Conservation (phyloP, 2,329 filamentous ascomycete species). For the Fusarium sp. region DNA sequence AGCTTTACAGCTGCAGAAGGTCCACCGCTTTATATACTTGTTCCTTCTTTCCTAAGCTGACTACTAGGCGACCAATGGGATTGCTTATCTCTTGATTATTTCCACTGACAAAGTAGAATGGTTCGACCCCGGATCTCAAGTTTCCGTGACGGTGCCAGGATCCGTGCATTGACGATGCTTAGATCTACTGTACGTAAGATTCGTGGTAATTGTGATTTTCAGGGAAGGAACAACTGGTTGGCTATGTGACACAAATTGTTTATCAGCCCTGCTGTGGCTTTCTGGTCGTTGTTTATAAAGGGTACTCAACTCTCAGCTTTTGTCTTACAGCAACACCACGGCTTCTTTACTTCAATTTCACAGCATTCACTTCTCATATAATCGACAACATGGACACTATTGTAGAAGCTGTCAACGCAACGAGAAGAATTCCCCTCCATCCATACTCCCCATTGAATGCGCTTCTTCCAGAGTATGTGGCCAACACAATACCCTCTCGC, state of each 20-base stretch:
- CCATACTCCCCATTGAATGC: conserved; percentile 78
- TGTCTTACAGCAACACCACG: not conserved
- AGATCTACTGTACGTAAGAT: not conserved
- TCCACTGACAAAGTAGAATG: conserved; percentile 6
- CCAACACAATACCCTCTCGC: conserved; percentile 71
- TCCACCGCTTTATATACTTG: conserved; percentile 4
- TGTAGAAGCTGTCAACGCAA: conserved; percentile 6
- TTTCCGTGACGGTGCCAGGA: conserved; percentile 31
- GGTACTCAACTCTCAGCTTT: not conserved
- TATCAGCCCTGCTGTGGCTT: not conserved
- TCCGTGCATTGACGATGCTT: not conserved
- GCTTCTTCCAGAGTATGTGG: conserved; percentile 70
- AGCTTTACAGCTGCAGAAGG: not conserved
- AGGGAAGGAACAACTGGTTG: not conserved
- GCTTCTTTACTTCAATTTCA: not conserved
- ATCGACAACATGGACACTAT: conserved; percentile 30
- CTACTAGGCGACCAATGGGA: conserved; percentile 10
- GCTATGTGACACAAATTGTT: not conserved
- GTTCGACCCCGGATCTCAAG: conserved; percentile 38
- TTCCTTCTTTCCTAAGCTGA: not conserved
- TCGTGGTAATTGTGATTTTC: not conserved
- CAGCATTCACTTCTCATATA: not conserved
- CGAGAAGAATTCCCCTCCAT: conserved; percentile 54
- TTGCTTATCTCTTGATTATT: not conserved
- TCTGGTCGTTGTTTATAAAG: not conserved